Evolutionary conservation across 352 stramenopile species (phyloP), one percentile per base, ranked within the genome.

Genomic region (Phytophthora rubi): DNA sequence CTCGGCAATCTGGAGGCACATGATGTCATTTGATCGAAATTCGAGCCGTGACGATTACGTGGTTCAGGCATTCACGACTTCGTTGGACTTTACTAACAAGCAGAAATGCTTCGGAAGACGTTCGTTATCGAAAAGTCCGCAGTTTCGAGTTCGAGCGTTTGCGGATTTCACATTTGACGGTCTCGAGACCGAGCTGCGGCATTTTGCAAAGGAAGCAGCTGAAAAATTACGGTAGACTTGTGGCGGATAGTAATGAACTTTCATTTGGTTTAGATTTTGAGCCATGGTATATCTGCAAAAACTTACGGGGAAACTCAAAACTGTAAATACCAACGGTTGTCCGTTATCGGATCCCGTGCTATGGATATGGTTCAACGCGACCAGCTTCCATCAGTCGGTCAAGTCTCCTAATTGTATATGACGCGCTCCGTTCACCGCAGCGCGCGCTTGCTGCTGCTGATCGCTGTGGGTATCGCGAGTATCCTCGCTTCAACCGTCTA

Each of bases 71-170:
- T 91, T 78, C 57, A 67, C 81, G 2, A 74, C 68, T 35, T 58
- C 64, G 6, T 30, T 73, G 10, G 47, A 62, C 7, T 83, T 87
- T 39, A 70, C 77, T 16, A 64, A 55, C 4, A 76, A 72, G 8
- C 83, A 89, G 62, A 88, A 77, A 72, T 91, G 83, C 45, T 90
- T 88, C 51, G 82, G 82, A 45, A 68, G 80, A 16, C 49, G 39
- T 0, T 62, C 63, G 26, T 23, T 75, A 4, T 26, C 6, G 2
- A 21, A 56, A 5, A 75, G 68, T 16, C 68, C 55, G 12, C 68
- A 75, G 26, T 75, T 75, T 39, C 30, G 51, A 2, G 35, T 71
- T 26, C 68, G 67, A 45, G 2, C 15, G 4, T 16, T 75, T 35
- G 32, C 62, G 3, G 7, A 57, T 12, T 52, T 63, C 4, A 35